Evolutionary conservation across 495 filamentous ascomycete species (phyloP).

Genomic region (Lophium mytilinum): DNA sequence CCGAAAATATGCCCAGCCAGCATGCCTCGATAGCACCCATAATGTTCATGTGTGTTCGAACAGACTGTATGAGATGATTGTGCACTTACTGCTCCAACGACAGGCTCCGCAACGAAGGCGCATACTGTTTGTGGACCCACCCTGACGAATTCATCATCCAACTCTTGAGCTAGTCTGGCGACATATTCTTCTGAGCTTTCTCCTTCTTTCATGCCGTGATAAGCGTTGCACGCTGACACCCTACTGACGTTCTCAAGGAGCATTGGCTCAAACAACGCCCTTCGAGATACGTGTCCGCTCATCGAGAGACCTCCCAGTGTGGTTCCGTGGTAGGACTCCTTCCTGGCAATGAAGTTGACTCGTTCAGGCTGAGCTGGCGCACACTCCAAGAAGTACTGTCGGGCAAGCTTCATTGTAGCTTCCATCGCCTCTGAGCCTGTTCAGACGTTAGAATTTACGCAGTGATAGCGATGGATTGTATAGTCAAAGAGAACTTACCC

Average conservation of each 20-base stretch:
- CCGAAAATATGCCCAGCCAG: no score
- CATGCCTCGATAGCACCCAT: neutral
- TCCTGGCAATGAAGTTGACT: slow-evolving; percentile 22
- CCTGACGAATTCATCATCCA: slow-evolving; percentile 66
- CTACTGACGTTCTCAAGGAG: slow-evolving; percentile 52
- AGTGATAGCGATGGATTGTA: neutral
- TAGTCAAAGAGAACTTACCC: slow-evolving; percentile 38
- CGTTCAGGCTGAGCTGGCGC: slow-evolving; percentile 40
- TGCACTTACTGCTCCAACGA: slow-evolving; percentile 44
- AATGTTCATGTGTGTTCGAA: neutral
- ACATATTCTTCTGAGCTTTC: slow-evolving; percentile 42
- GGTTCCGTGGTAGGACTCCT: slow-evolving; percentile 29
- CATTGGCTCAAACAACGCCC: slow-evolving; percentile 42
- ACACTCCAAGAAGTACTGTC: slow-evolving; percentile 55
- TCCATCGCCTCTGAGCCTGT: slow-evolving; percentile 64
- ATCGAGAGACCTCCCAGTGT: slow-evolving; percentile 26
- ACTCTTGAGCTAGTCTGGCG: slow-evolving; percentile 51
- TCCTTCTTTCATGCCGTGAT: slow-evolving; percentile 37
- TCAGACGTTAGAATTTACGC: neutral
- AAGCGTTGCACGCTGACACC: slow-evolving; percentile 64
- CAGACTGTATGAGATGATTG: neutral
- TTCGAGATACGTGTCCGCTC: slow-evolving; percentile 19
- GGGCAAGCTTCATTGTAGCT: slow-evolving; percentile 55
- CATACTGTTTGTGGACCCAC: slow-evolving; percentile 64
- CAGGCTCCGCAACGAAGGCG: slow-evolving; percentile 69